phyloP scores from a whole-genome alignment of 768 basidiomycete genomes.

The Candolleomyces aberdarensis region DNA sequence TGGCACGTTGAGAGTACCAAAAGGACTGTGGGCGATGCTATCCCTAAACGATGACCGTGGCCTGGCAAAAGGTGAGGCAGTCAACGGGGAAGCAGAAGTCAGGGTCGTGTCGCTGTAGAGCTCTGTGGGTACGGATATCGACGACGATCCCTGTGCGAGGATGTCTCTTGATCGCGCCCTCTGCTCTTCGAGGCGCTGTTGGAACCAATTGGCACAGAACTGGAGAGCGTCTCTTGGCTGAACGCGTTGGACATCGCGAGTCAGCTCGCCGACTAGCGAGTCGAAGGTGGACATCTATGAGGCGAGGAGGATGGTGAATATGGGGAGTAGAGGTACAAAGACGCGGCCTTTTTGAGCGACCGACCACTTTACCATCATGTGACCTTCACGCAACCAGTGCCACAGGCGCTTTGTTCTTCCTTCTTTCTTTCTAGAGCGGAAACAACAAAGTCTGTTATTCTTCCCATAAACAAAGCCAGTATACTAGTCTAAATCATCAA shows the following conservation, averaged over 20 bases:
- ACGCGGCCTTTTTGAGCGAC: no score
- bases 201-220: conserved; percentile 94
- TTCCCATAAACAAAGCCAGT: conserved; percentile 10
- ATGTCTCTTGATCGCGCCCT: conserved; percentile 68
- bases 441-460: neutral
- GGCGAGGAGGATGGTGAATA: neutral
- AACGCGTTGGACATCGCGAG: conserved; percentile 79
- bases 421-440: neutral
- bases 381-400: neutral
- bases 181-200: conserved; percentile 82
- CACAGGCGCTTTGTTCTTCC: neutral
- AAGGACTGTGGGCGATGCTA: conserved; percentile 62
- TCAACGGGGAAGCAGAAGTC: conserved; percentile 30
- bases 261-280: conserved; percentile 76
- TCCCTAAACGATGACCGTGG: conserved; percentile 56
- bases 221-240: conserved; percentile 91
- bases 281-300: conserved; percentile 71
- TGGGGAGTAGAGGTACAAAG: neutral
- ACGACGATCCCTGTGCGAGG: conserved; percentile 49
- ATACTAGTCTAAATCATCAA: conserved; percentile 57
- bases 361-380: neutral
- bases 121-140: conserved; percentile 52
- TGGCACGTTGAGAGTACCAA: conserved; percentile 76
- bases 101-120: conserved; percentile 55
- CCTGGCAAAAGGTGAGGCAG: conserved; percentile 58